Evolutionary conservation across 2,329 filamentous ascomycete species (phyloP).

Genomic region (Neonectria ditissima): DNA sequence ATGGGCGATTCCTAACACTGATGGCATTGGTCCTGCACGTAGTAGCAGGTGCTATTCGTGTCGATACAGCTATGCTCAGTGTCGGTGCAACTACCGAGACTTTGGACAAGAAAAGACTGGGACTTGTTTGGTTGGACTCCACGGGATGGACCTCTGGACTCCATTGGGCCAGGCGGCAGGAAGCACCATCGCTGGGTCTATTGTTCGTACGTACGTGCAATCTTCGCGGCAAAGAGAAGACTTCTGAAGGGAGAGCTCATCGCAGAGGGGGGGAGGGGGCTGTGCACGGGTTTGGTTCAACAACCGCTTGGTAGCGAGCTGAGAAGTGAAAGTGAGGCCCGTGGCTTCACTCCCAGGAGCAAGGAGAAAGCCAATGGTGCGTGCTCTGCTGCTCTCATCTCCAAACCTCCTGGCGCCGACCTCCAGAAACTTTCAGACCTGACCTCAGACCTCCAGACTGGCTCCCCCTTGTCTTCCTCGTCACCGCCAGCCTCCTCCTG

Average conservation of each 20-base stretch:
- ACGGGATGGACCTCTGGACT: not conserved
- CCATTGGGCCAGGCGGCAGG: not conserved
- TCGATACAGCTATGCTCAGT: not conserved
- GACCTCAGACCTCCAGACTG: conserved; percentile 2
- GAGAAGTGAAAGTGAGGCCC: conserved; percentile 1
- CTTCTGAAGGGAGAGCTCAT: conserved; percentile 3
- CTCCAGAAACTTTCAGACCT: not conserved
- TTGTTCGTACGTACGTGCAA: not conserved
- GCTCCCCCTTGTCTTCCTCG: conserved; percentile 33
- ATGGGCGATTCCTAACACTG: not conserved
- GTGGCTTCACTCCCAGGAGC: conserved; percentile 2
- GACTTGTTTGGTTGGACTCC: not conserved
- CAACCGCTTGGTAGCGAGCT: conserved; percentile 24
- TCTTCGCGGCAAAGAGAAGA: not conserved
- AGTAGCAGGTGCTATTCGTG: not conserved
- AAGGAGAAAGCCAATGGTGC: conserved; percentile 3
- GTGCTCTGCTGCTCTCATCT: not conserved
- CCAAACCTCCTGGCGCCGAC: not conserved
- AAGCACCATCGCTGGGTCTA: not conserved
- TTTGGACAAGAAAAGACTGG: not conserved
- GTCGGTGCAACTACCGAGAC: not conserved
- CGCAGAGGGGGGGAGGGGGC: conserved; percentile 22
- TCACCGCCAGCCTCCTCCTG: conserved; percentile 40
- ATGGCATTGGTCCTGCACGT: not conserved
- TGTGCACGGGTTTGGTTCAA: conserved; percentile 20